Conservation (phyloP, 139 green algal genomes). For the Zygnema cylindricum region DNA sequence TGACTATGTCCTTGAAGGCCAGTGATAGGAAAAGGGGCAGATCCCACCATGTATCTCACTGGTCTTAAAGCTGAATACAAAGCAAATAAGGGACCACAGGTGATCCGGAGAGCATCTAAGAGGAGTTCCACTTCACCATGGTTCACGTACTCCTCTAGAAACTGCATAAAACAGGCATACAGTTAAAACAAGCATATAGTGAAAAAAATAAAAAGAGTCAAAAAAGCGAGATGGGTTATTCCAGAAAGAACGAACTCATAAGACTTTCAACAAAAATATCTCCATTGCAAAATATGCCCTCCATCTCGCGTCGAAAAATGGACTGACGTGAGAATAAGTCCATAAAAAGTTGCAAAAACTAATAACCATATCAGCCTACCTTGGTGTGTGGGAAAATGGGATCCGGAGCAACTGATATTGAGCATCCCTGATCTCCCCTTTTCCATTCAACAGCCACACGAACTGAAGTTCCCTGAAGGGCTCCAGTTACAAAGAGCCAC, state of each 20-base stretch:
- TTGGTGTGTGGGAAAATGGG: constrained; percentile 19
- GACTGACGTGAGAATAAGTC: too few species aligned
- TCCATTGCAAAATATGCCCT: too few species aligned
- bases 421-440: background rate
- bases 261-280: too few species aligned
- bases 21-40: background rate
- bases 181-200: too few species aligned
- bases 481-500: background rate
- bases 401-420: constrained; percentile 4
- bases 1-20: background rate
- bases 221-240: too few species aligned
- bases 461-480: background rate
- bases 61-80: constrained; percentile 34
- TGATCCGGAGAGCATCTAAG: constrained; percentile 42
- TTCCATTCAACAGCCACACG: background rate
- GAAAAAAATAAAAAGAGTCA: too few species aligned
- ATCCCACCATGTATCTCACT: background rate
- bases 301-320: too few species aligned
- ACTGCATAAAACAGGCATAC: constrained; percentile 18
- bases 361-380: too few species aligned
- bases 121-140: constrained; percentile 36
- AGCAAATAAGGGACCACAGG: constrained; percentile 19
- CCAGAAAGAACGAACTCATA: too few species aligned
- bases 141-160: constrained; percentile 46
- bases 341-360: too few species aligned